A percentile compares a stretch with the other conserved stretches of the same genome.
Evolutionary conservation across 768 basidiomycete species (phyloP).

Genomic region (Exidia glandulosa): DNA sequence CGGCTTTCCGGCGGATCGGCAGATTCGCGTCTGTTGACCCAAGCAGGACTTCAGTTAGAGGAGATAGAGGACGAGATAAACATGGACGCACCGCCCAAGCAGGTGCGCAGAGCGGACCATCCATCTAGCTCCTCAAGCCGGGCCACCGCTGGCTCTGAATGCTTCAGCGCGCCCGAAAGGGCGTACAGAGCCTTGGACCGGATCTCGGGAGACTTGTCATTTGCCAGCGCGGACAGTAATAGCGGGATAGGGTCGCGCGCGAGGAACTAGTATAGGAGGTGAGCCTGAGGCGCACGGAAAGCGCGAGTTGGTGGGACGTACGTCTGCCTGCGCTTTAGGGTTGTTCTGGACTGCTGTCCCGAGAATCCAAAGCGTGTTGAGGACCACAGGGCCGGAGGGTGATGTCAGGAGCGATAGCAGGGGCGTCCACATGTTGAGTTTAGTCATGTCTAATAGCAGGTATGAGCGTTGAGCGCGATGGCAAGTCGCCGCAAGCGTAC

Average conservation of each 20-base stretch:
- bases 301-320: too few species aligned
- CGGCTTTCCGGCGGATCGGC: conserved; percentile 61
- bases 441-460: conserved; percentile 49
- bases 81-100: conserved; percentile 44
- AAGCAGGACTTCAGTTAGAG: not conserved
- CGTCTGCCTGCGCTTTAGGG: conserved; percentile 67
- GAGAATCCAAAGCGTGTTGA: conserved; percentile 71
- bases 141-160: conserved; percentile 56
- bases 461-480: not conserved
- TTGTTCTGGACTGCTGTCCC: conserved; percentile 90
- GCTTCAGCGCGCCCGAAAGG: conserved; percentile 68
- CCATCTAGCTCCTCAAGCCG: conserved; percentile 43
- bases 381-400: conserved; percentile 47
- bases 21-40: conserved; percentile 57
- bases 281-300: not conserved
- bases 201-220: conserved; percentile 33
- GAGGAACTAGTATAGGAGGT: conserved; percentile 38
- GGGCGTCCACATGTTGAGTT: conserved; percentile 69
- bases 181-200: conserved; percentile 78
- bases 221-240: conserved; percentile 30
- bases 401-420: conserved; percentile 52
- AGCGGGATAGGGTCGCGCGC: conserved; percentile 52
- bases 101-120: conserved; percentile 49
- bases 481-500: conserved; percentile 21
- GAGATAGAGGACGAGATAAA: not conserved